Evolutionary conservation across 805 yeast species (phyloP), one percentile per base, ranked within the genome.

Genomic region (Kazachstania viticola): DNA sequence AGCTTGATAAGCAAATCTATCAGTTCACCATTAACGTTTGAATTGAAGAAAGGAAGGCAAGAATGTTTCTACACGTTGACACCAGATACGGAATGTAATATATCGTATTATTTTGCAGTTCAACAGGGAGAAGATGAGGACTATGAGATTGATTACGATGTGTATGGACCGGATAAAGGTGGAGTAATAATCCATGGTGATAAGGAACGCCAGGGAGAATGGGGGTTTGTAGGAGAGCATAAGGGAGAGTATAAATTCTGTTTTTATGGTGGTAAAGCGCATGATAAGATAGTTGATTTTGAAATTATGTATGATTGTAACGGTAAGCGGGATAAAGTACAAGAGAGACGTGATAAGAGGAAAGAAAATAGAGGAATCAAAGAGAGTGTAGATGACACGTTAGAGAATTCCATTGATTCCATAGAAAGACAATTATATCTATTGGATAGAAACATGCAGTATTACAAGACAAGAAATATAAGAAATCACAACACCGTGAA

Each of bases 241-340:
- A 52, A 57, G 14, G 95, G 95, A 27, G 95, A 85, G 56, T 85
- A 83, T 62, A 79, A 78, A 56, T 78, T 85, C 55, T 85, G 95
- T 60, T 83, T 85, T 62, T 61, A 73, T 46, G 80, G 82, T 56
- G 80, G 82, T 56, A 73, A 83, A 4, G 78, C 87, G 4, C 73
- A 73, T 52, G 87, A 80, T 51, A 84, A 83, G 60, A 74, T 78
- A 33, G 76, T 85, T 44, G 94, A 82, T 58, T 78, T 85, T 46
- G 94, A 85, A 51, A 70, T 85, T 49, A 69, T 29, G 9, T 37
- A 42, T 33, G 26, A 31, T 14, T 48, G 55, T 31, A 29, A 65
- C 40, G 25, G 34, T 11, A 46, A 44, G 9, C 65, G 67, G 38
- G 73, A 64, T 32, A 67, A 73, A 55, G 67, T 64, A 44, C 87